These are phyloP conservation scores for Phylloporus sp. DNA, from an alignment of 1,284 basidiomycete species.

Conservation along the genomic window DNA sequence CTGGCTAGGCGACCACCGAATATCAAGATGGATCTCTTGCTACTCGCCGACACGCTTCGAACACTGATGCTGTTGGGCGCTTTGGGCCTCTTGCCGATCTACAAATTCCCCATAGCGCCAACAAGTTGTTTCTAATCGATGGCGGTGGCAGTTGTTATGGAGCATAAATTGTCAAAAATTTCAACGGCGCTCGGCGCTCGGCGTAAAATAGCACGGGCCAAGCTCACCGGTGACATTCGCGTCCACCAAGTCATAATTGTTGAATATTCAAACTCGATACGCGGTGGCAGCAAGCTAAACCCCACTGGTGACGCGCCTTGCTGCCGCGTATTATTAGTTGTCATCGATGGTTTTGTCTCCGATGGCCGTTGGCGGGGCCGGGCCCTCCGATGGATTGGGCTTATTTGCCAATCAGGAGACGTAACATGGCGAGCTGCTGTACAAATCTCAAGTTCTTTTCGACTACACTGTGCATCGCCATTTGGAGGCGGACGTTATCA, in stretches of 20 bases:
- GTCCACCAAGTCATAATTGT: no score
- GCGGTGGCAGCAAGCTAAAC: not conserved
- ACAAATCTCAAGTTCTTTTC: not conserved
- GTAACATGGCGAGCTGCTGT: not conserved
- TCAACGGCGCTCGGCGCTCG: not conserved
- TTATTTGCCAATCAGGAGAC: not conserved
- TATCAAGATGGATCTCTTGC: not conserved
- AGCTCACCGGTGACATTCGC: not conserved
- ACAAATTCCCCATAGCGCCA: no score
- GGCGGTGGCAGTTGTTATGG: not conserved
- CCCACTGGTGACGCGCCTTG: not conserved
- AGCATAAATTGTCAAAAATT: not conserved
- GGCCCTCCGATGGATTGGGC: no score
- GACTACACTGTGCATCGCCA: not conserved
- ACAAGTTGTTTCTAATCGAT: not conserved
- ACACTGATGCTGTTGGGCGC: no score
- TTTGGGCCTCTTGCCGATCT: not conserved
- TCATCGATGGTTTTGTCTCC: not conserved
- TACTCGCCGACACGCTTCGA: no score
- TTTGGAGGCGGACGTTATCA: no score
- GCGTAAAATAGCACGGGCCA: not conserved
- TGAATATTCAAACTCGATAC: no score
- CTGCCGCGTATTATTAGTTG: no score
- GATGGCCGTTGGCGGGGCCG: not conserved
- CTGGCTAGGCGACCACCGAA: not conserved